Conservation (phyloP, 176 grass and related monocot species). For the Aegilops umbellulata region DNA sequence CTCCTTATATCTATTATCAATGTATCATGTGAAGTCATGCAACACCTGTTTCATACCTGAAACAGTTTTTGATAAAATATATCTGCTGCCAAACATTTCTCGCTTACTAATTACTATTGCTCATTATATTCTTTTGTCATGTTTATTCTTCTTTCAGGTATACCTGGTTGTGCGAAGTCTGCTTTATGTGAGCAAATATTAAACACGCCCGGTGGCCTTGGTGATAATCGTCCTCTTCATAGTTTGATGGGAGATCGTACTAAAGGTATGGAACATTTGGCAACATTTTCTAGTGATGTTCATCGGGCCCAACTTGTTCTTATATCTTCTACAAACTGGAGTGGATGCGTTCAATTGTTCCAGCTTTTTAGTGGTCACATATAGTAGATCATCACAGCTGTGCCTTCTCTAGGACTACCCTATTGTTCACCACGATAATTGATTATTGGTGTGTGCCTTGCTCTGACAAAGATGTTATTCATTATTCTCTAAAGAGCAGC, state of each 20-base stretch:
- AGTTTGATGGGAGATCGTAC: slow-evolving; percentile 95
- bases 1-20: background rate
- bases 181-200: slow-evolving; percentile 95
- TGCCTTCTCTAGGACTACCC: background rate
- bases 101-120: background rate
- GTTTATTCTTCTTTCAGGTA: slow-evolving; percentile 58
- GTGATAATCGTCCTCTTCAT: slow-evolving; percentile 85
- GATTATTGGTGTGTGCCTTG: background rate
- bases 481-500: background rate
- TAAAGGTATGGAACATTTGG: slow-evolving; percentile 67
- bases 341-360: background rate
- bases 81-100: background rate
- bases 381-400: background rate
- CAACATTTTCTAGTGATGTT: slow-evolving; percentile 1
- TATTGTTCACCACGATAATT: background rate
- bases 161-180: slow-evolving; percentile 98
- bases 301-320: background rate
- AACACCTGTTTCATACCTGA: background rate
- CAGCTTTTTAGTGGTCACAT: background rate
- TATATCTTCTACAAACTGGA: slow-evolving; percentile 6
- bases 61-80: slow-evolving; percentile 14
- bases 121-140: background rate
- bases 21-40: background rate
- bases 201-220: slow-evolving; percentile 63
- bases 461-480: background rate